Evolutionary conservation across 2,329 filamentous ascomycete species (phyloP), one percentile per base, ranked within the genome.

Genomic region (Diaporthe amygdali): DNA sequence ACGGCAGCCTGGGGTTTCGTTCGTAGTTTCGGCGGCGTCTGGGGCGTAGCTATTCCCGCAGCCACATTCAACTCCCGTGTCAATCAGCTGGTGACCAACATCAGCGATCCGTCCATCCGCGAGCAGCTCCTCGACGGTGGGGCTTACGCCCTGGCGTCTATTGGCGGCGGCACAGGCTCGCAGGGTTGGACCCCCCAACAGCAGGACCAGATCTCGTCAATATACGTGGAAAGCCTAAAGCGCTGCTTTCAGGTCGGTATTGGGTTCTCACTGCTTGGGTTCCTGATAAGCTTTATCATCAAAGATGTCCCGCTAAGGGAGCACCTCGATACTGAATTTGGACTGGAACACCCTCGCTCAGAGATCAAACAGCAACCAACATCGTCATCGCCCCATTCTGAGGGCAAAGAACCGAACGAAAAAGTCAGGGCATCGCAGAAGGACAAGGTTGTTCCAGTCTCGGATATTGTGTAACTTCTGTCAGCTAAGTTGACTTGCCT

Each of bases 1-100:
- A 81, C 79, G 2, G 80, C 79, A 2, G 81, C 83, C 37, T 83
- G 79, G 75, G 77, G 77, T 1, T 87, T 86, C 72, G 77, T 84
- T 52, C 78, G 84, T 7, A 79, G 78, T 8, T 79, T 85, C 8
- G 84, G 84, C 1, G 78, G 79, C 12, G 79, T 83, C 5, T 77
- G 84, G 30, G 84, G 84, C 7, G 80, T 85, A 0, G 79, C 81
- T 0, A 76, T 86, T 9, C 81, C 80, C 1, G 79, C 78, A 1
- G 76, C 79, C 0, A 79, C 82, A n/a, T 84, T 84, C 74, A 77
- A 79, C 55, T 74, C 72, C 12, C 47, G 4, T 5, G 39, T 63
- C 3, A 27, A 63, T 25, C 39, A 32, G 27, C 14, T 49, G 46
- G 46, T 20, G 10, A 3, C 46, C 25, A 8, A 8, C 25, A 12